A percentile compares a stretch with the other conserved stretches of the same genome.
phyloP scores from a whole-genome alignment of 345 rosid species.

The Arabidopsis arenosa region DNA sequence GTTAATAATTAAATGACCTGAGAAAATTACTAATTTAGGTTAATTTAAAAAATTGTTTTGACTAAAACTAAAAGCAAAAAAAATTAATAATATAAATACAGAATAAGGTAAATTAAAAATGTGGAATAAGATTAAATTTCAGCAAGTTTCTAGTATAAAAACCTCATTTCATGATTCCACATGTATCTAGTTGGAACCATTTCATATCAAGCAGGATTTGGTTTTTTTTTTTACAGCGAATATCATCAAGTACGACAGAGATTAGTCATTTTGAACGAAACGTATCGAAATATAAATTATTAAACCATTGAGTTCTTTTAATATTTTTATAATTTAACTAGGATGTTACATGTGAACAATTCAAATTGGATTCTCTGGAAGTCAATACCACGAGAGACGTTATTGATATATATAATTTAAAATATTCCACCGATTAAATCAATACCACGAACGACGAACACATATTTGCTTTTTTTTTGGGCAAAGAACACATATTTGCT shows the following conservation, averaged over 20 bases:
- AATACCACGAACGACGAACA: constrained; percentile 15
- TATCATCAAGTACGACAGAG: background rate
- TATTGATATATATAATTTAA: background rate
- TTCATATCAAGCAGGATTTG: background rate
- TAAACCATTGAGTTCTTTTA: background rate
- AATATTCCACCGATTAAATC: constrained; percentile 26
- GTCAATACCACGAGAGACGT: constrained; percentile 27
- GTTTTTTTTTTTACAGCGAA: background rate
- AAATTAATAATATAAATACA: background rate
- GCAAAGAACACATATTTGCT: background rate
- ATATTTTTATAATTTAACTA: background rate
- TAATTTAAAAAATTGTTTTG: background rate
- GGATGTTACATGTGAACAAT: constrained; percentile 23
- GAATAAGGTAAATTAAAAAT: background rate
- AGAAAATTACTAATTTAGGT: constrained; percentile 10
- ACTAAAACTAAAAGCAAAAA: background rate
- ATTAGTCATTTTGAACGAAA: background rate
- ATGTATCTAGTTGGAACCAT: constrained; percentile 1
- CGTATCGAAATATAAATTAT: background rate
- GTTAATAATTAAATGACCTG: background rate
- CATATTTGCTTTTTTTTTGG: background rate
- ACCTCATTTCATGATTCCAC: constrained; percentile 13
- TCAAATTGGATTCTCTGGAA: background rate
- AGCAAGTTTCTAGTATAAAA: background rate
- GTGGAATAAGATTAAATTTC: background rate